Base-by-base conservation (phyloP, 2,329 filamentous ascomycete species). In the Aureobasidium namibiae region DNA sequence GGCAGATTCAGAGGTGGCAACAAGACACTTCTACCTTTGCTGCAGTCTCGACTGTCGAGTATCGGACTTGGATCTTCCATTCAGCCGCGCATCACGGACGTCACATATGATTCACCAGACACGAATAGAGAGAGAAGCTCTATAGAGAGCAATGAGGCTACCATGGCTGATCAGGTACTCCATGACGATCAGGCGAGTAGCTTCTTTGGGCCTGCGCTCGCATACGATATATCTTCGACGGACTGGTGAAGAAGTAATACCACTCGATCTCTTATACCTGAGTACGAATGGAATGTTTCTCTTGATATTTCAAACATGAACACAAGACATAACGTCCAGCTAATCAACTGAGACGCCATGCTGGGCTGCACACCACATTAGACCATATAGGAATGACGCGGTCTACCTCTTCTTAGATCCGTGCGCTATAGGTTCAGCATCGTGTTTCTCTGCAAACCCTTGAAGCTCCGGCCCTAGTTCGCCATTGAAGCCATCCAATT, bases 41-140 rank as follows among this genome's bases (percentile, higher is more conserved):
- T 54, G 23, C 50, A 54, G 16, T 54, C 50, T 23, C 50, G 50
- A 21, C 50, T 54, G 2, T 39, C 50, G n/a, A 13, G 24, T 9
- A 54, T 54, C 11, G 50, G 50, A 16, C 50, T 54, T 41, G 50
- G 38, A 16, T 29, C 50, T 41, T 9, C 36, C 8, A 31, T 54
- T 14, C 6, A 21, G 16, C 50, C 50, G 8, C 50, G 50, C 9
- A 54, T 54, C 24, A 39, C 38, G 10, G 50, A 54, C 21, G 50
- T 54, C 18, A 54, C 50, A 14, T 42, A 54, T 54, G 50, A 54
- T 23, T 54, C 50, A 18, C 50, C 50, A 23, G 36, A 54, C 11
- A 54, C 36, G 1, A 39, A 54, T 10, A 14, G 50, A 2, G 50
- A 54, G 7, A 54, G 31, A 13, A 8, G 36, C 18, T 54, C 50